Evolutionary conservation across 306 rosid genomes (phyloP).

Genomic region (Cucumis hystrix): DNA sequence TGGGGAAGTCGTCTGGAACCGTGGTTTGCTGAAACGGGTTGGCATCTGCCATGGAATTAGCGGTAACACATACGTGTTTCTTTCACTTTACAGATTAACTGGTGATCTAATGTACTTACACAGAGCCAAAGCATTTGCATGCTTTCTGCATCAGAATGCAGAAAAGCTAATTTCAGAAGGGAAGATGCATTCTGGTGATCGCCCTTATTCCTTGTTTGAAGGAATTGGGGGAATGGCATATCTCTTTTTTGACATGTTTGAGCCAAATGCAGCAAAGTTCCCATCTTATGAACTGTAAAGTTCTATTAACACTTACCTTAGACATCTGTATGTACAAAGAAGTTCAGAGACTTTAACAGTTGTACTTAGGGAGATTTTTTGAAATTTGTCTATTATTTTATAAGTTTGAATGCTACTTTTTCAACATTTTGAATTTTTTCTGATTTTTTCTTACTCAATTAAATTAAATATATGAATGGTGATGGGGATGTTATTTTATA

Average conservation of each 20-base stretch:
- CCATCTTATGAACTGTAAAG: constrained; percentile 63
- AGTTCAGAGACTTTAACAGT: neutral
- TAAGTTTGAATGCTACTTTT: neutral
- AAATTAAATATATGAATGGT: too few species aligned
- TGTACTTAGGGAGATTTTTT: neutral
- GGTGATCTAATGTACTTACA: constrained; percentile 40
- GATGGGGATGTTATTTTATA: too few species aligned
- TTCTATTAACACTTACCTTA: neutral
- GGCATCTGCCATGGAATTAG: constrained; percentile 82
- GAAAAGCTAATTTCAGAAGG: constrained; percentile 41
- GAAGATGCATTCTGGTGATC: constrained; percentile 74
- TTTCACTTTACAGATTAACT: constrained; percentile 60
- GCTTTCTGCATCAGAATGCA: constrained; percentile 58
- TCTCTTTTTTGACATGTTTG: constrained; percentile 52
- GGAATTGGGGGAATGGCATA: constrained; percentile 74
- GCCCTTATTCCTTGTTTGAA: constrained; percentile 59
- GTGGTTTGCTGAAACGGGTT: constrained; percentile 72
- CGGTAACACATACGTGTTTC: constrained; percentile 72
- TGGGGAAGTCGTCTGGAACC: constrained; percentile 63
- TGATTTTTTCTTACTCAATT: too few species aligned
- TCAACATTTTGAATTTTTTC: neutral
- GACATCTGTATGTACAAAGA: neutral
- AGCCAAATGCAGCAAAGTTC: constrained; percentile 52
- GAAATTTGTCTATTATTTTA: neutral
- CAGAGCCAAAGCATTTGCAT: constrained; percentile 71